Conservation (phyloP, 1,284 basidiomycete genomes). For the Laetiporus sulphureus region DNA sequence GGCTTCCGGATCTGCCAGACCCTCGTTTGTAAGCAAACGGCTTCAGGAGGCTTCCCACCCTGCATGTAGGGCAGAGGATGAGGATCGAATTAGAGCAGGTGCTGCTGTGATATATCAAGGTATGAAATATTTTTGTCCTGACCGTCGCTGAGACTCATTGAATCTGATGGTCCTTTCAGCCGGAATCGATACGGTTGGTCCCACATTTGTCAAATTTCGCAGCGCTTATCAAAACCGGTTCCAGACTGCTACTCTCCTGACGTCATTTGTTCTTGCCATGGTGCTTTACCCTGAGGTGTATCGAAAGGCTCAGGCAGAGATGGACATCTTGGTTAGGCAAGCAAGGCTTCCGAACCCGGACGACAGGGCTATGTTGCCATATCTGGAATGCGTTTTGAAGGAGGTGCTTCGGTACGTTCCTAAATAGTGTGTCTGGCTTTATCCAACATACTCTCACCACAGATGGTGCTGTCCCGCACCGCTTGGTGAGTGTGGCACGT, state of each 20-base stretch:
- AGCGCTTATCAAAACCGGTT: background rate
- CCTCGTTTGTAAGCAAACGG: constrained; percentile 47
- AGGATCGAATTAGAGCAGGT: constrained; percentile 49
- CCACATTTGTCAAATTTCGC: background rate
- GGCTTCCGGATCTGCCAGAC: constrained; percentile 36
- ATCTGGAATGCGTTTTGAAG: constrained; percentile 43
- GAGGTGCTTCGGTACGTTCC: constrained; percentile 38
- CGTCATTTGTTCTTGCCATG: constrained; percentile 44
- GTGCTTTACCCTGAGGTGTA: constrained; percentile 41
- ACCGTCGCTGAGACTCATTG: constrained; percentile 1
- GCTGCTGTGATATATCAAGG: constrained; percentile 45
- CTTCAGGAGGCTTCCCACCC: constrained; percentile 25
- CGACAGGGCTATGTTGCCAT: constrained; percentile 46
- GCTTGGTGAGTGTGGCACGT: constrained; percentile 11
- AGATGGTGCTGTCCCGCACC: constrained; percentile 21
- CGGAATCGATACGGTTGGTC: constrained; percentile 26
- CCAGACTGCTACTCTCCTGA: constrained; percentile 39
- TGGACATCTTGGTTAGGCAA: constrained; percentile 41
- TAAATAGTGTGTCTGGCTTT: background rate
- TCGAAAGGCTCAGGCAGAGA: constrained; percentile 44
- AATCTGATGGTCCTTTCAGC: constrained; percentile 12
- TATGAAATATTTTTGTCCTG: constrained; percentile 6
- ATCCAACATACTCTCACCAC: background rate
- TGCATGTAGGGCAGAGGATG: constrained; percentile 26
- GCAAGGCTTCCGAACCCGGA: constrained; percentile 38